These are phyloP conservation scores for Exophiala xenobiotica DNA, from an alignment of 2,329 filamentous ascomycete genomes.

Conservation along the genomic window DNA sequence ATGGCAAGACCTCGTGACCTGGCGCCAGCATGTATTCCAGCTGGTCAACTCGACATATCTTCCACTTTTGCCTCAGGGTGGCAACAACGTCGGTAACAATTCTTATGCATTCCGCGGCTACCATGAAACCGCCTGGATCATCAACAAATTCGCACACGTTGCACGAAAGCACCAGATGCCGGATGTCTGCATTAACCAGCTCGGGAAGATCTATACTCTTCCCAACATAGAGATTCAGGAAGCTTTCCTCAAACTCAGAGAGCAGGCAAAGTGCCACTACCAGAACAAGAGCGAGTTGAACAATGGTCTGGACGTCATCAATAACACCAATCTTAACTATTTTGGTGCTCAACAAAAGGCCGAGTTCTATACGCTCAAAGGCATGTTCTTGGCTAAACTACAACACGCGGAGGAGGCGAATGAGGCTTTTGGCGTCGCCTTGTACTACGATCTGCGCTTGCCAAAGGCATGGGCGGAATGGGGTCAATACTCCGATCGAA, in stretches of 20 bases:
- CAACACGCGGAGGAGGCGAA: slow-evolving; percentile 88
- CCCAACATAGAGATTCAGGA: slow-evolving; percentile 99
- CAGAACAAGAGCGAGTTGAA: slow-evolving; percentile 91
- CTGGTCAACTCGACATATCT: slow-evolving; percentile 95
- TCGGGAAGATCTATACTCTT: slow-evolving; percentile 96
- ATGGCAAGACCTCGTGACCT: slow-evolving; percentile 99
- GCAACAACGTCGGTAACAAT: slow-evolving; percentile 77
- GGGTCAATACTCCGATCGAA: slow-evolving; percentile 95
- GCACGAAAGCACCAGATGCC: slow-evolving; percentile 94
- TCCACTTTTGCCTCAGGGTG: slow-evolving; percentile 71
- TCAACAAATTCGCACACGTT: slow-evolving; percentile 97
- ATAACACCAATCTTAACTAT: slow-evolving; percentile 99
- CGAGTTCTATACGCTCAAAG: slow-evolving; percentile 98
- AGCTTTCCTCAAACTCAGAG: slow-evolving; percentile 95
- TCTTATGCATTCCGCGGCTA: slow-evolving; percentile 97
- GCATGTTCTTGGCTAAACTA: slow-evolving; percentile 97
- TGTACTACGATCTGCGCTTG: slow-evolving; percentile 93
- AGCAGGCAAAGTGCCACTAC: slow-evolving; percentile 98
- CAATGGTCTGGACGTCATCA: slow-evolving; percentile 94
- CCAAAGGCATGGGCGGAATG: slow-evolving; percentile 99
- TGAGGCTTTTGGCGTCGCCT: slow-evolving; percentile 86
- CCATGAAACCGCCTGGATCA: slow-evolving; percentile 99
- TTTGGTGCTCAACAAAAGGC: slow-evolving; percentile 95
- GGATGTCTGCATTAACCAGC: slow-evolving; percentile 94
- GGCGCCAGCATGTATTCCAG: slow-evolving; percentile 98